Conservation (phyloP, 2,329 filamentous ascomycete species). For the Aspergillus vadensis region DNA sequence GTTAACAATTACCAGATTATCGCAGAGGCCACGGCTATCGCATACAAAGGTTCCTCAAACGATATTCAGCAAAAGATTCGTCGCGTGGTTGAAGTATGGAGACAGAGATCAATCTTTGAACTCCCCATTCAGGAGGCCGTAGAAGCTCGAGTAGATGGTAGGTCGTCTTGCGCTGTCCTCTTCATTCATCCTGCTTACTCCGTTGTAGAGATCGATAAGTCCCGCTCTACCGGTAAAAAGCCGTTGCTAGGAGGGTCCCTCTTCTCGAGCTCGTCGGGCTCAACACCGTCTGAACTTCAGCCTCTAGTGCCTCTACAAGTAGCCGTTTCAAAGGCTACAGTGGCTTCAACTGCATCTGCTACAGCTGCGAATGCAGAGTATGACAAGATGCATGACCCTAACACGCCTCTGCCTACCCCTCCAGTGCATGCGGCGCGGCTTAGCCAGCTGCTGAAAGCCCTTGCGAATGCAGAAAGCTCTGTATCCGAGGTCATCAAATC, state of each 20-base stretch:
- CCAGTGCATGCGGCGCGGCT: conserved; percentile 91
- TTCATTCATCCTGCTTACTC: conserved; percentile 12
- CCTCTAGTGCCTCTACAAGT: conserved; percentile 74
- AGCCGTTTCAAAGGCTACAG: conserved; percentile 70
- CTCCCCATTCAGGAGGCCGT: conserved; percentile 75
- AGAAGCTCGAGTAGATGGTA: conserved; percentile 78
- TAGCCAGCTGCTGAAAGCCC: conserved; percentile 82
- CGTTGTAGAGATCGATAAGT: conserved; percentile 57
- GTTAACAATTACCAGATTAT: conserved; percentile 60
- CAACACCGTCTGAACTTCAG: conserved; percentile 74
- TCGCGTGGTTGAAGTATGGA: conserved; percentile 93
- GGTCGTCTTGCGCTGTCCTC: conserved; percentile 21
- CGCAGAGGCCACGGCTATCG: conserved; percentile 83
- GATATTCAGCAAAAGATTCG: conserved; percentile 87
- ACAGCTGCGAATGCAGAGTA: conserved; percentile 78
- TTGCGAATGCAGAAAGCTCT: conserved; percentile 85
- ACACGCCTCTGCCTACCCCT: conserved; percentile 69
- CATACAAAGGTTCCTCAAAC: conserved; percentile 83
- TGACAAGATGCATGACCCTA: conserved; percentile 75
- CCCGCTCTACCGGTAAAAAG: conserved; percentile 55
- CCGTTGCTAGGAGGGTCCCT: conserved; percentile 67
- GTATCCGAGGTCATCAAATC: conserved; percentile 89
- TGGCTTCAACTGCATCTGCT: conserved; percentile 67
- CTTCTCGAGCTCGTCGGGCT: conserved; percentile 60
- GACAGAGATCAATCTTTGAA: conserved; percentile 82